These are phyloP conservation scores for Epichloe hybrida DNA, from an alignment of 2,329 filamentous ascomycete genomes.

Conservation along the genomic window DNA sequence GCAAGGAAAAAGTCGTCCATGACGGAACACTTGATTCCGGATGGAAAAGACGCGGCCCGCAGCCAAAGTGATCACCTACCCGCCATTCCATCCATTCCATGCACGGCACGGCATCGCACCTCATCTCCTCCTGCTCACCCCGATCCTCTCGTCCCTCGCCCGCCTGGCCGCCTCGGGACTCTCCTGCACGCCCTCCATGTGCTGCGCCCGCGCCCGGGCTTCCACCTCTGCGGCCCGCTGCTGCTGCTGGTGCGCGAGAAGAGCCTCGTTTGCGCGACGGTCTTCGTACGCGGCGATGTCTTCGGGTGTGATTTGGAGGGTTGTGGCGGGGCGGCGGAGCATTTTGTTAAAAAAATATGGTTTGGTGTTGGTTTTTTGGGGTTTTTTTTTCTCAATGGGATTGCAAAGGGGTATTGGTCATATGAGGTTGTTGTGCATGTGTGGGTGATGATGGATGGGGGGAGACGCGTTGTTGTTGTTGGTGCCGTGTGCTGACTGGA, in stretches of 20 bases:
- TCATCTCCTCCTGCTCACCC: slow-evolving; percentile 13
- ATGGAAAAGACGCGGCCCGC: too few relatives aligned
- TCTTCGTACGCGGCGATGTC: slow-evolving; percentile 61
- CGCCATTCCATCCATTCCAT: too few relatives aligned
- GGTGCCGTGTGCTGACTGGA: too few relatives aligned
- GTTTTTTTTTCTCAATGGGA: background rate
- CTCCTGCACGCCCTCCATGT: slow-evolving; percentile 2
- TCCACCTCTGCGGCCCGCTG: slow-evolving; percentile 1
- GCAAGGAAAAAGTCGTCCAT: too few relatives aligned
- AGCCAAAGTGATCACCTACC: too few relatives aligned
- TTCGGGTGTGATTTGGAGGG: slow-evolving; percentile 53
- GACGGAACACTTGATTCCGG: too few relatives aligned
- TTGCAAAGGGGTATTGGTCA: too few relatives aligned
- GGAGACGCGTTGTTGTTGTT: too few relatives aligned
- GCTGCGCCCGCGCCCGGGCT: slow-evolving; percentile 1
- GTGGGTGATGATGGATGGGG: too few relatives aligned
- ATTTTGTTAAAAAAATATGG: slow-evolving; percentile 23
- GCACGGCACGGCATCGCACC: too few relatives aligned
- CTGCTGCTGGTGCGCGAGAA: slow-evolving; percentile 17
- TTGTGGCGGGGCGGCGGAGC: slow-evolving; percentile 56
- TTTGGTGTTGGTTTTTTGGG: background rate
- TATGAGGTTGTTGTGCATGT: background rate
- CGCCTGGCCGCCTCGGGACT: slow-evolving; percentile 10
- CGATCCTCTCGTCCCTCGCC: slow-evolving; percentile 26
- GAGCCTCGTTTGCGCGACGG: slow-evolving; percentile 33